Percentiles rank a stretch among this genome's conserved stretches.
Conservation (phyloP, 2,329 filamentous ascomycete genomes). For the Neopestalotiopsis sp. region DNA sequence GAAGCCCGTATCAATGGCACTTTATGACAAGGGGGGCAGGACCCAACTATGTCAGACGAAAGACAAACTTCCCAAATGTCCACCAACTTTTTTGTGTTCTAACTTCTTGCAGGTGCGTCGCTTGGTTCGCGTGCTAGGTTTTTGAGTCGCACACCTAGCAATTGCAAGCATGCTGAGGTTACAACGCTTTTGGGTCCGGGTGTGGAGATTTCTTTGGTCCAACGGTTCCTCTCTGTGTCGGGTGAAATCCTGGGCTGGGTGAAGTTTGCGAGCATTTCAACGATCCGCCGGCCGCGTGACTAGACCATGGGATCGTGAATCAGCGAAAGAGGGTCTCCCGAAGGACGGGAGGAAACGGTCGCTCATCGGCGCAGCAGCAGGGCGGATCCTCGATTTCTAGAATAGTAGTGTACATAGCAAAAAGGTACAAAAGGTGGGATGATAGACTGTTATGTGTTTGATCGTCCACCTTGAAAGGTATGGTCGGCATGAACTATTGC, state of each 20-base stretch:
- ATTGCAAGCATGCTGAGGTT: background rate
- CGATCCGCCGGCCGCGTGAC: background rate
- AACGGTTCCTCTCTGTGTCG: background rate
- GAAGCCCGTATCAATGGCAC: too few relatives aligned
- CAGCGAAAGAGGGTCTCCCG: background rate
- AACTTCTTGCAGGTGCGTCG: background rate
- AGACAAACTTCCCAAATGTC: background rate
- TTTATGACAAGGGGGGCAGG: background rate
- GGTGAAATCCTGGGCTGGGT: background rate
- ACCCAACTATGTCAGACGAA: background rate
- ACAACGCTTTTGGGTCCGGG: background rate
- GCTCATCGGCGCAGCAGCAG: background rate
- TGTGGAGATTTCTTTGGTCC: background rate
- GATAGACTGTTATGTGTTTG: background rate
- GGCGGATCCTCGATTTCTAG: background rate
- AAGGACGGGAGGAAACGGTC: background rate
- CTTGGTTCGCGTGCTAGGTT: background rate
- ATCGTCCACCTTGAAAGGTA: background rate
- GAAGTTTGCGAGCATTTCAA: background rate
- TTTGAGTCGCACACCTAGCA: background rate
- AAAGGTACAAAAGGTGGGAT: background rate
- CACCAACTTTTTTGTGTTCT: background rate
- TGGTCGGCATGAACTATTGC: background rate
- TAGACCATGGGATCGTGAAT: background rate
- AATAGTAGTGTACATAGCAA: background rate